Evolutionary conservation across 2,329 filamentous ascomycete genomes (phyloP).

Genomic region (Pseudogymnoascus sp.): DNA sequence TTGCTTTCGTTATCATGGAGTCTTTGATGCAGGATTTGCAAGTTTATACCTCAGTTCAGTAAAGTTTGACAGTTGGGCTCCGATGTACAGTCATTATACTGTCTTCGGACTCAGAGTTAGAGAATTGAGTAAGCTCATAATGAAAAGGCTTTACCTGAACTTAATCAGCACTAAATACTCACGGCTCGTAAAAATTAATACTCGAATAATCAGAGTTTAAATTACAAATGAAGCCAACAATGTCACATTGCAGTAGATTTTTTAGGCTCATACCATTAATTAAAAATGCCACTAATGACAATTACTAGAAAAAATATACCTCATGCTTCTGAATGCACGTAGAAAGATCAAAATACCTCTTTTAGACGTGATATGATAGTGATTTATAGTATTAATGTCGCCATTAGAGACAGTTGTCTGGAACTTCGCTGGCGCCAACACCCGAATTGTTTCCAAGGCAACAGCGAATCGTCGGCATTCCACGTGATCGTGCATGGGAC

Average conservation of each 20-base stretch:
- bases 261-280: neutral
- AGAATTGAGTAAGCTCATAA: neutral
- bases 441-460: slow-evolving; percentile 2
- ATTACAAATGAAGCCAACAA: neutral
- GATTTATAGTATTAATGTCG: neutral
- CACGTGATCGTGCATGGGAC: neutral
- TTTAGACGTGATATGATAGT: neutral
- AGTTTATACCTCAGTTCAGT: neutral
- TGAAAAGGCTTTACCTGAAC: neutral
- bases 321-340: neutral
- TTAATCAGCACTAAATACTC: neutral
- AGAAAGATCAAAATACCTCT: neutral
- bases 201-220: neutral
- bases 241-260: too few species aligned
- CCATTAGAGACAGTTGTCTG: neutral
- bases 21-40: neutral
- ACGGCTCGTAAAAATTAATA: neutral
- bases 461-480: neutral
- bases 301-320: neutral
- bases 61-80: neutral
- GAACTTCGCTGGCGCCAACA: neutral
- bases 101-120: neutral
- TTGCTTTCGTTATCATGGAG: neutral
- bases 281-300: neutral
- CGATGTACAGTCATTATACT: neutral